Percentiles rank a stretch among this genome's conserved stretches.
Evolutionary conservation across 805 yeast species (phyloP).

Genomic region (Yamadazyma ubonensis): DNA sequence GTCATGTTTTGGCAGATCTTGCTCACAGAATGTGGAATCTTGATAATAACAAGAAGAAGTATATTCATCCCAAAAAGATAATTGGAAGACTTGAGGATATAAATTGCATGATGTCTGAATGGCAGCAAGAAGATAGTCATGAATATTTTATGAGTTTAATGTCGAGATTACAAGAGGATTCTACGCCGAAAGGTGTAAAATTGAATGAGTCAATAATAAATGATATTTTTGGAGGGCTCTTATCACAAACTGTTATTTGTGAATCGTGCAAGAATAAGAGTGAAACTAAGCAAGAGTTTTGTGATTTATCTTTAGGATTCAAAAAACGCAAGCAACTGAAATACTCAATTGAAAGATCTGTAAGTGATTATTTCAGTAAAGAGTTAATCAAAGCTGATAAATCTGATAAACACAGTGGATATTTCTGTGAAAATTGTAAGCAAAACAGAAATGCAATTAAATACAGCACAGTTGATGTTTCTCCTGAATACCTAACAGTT

Average conservation of each 20-base stretch:
- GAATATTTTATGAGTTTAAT: slow-evolving; percentile 93
- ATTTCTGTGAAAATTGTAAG: slow-evolving; percentile 85
- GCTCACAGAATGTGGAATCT: slow-evolving; percentile 66
- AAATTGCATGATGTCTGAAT: slow-evolving; percentile 93
- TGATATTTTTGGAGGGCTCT: slow-evolving; percentile 90
- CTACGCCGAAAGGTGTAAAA: slow-evolving; percentile 87
- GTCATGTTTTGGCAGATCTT: slow-evolving; percentile 66
- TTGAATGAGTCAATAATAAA: slow-evolving; percentile 78
- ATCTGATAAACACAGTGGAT: slow-evolving; percentile 70
- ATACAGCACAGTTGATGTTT: slow-evolving; percentile 66
- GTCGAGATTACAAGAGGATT: slow-evolving; percentile 86
- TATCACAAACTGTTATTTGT: slow-evolving; percentile 84
- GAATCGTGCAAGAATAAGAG: slow-evolving; percentile 78
- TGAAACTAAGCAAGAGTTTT: slow-evolving; percentile 87
- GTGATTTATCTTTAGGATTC: slow-evolving; percentile 84
- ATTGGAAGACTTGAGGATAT: slow-evolving; percentile 74
- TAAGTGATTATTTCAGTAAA: slow-evolving; percentile 77
- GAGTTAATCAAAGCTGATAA: slow-evolving; percentile 75
- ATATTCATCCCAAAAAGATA: slow-evolving; percentile 73
- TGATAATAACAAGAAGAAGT: slow-evolving; percentile 43
- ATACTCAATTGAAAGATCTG: slow-evolving; percentile 71
- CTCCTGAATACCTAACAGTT: slow-evolving; percentile 85
- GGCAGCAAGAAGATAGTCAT: slow-evolving; percentile 98
- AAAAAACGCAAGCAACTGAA: slow-evolving; percentile 41
- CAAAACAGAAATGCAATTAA: slow-evolving; percentile 75